Evolutionary conservation across 805 yeast species (phyloP).

Genomic region (Millerozyma miso): DNA sequence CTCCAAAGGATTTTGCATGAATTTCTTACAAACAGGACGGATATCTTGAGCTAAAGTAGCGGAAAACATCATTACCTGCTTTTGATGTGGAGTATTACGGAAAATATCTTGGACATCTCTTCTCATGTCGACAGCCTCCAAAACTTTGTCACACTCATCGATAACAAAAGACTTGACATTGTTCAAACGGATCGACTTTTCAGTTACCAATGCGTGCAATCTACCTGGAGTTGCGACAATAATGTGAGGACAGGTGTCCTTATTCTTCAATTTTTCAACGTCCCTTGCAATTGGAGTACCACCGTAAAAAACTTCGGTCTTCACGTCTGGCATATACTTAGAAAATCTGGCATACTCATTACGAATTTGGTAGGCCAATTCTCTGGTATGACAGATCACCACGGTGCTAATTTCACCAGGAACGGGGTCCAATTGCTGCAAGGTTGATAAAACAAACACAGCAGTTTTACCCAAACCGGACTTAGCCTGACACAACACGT

Average conservation of each 20-base stretch:
- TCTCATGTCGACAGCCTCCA: slow-evolving; percentile 91
- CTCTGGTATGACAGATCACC: slow-evolving; percentile 97
- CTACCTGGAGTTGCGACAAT: slow-evolving; percentile 99
- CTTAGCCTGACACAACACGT: slow-evolving; percentile 97
- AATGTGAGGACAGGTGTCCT: slow-evolving; percentile 93
- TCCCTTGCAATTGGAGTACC: slow-evolving; percentile 87
- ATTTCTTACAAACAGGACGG: slow-evolving; percentile 94
- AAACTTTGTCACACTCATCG: slow-evolving; percentile 98
- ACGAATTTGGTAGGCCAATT: slow-evolving; percentile 95
- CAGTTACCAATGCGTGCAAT: slow-evolving; percentile 88
- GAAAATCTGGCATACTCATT: slow-evolving; percentile 97
- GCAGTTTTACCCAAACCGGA: slow-evolving; percentile 99
- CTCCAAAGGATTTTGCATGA: slow-evolving; percentile 97
- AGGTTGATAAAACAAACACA: slow-evolving; percentile 90
- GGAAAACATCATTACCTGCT: slow-evolving; percentile 99
- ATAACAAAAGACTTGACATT: slow-evolving; percentile 91
- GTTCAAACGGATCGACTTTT: slow-evolving; percentile 79
- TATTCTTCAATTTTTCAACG: slow-evolving; percentile 80
- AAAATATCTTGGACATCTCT: slow-evolving; percentile 97
- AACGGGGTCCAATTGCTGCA: slow-evolving; percentile 95
- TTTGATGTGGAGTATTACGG: slow-evolving; percentile 96
- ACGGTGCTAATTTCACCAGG: slow-evolving; percentile 94
- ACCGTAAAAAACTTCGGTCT: slow-evolving; percentile 95
- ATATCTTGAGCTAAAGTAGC: slow-evolving; percentile 94
- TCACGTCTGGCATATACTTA: slow-evolving; percentile 96